Percentiles rank a stretch among this genome's conserved stretches.
Conservation (phyloP, 1,284 basidiomycete species). For the Rhizoctonia solani region DNA sequence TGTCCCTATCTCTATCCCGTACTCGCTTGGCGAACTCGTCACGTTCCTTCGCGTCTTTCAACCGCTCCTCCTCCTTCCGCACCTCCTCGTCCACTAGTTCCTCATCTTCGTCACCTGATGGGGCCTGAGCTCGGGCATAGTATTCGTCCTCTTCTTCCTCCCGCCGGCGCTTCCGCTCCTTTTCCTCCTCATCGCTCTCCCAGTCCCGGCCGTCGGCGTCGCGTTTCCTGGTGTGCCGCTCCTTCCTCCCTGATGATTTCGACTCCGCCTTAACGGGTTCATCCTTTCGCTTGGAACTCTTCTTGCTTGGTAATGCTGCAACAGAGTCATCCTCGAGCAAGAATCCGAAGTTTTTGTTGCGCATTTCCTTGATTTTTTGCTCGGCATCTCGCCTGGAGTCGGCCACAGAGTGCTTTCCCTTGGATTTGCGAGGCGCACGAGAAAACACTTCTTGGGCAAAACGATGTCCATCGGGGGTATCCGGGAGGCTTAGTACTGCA, state of each 20-base stretch:
- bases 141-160: slow-evolving; percentile 40
- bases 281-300: slow-evolving; percentile 51
- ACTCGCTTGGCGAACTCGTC: slow-evolving; percentile 94
- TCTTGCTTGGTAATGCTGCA: slow-evolving; percentile 47
- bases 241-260: slow-evolving; percentile 45
- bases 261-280: slow-evolving; percentile 53
- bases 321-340: slow-evolving; percentile 67
- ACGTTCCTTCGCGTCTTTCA: slow-evolving; percentile 81
- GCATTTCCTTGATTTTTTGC: slow-evolving; percentile 71
- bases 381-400: slow-evolving; percentile 63
- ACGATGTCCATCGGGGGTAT: slow-evolving; percentile 73
- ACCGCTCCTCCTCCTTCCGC: slow-evolving; percentile 72
- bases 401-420: slow-evolving; percentile 59
- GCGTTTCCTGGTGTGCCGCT: slow-evolving; percentile 74
- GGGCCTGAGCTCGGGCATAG: not conserved
- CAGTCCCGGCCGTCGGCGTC: slow-evolving; percentile 79
- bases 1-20: slow-evolving; percentile 79
- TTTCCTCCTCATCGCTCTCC: slow-evolving; percentile 87
- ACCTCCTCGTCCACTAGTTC: slow-evolving; percentile 70
- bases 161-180: slow-evolving; percentile 54
- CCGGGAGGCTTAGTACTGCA: slow-evolving; percentile 72
- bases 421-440: slow-evolving; percentile 72
- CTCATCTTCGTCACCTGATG: slow-evolving; percentile 49
- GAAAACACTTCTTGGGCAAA: slow-evolving; percentile 81
- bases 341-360: slow-evolving; percentile 75